phyloP scores from a whole-genome alignment of 176 grass and related monocot species.

The Elaeis guineensis region DNA sequence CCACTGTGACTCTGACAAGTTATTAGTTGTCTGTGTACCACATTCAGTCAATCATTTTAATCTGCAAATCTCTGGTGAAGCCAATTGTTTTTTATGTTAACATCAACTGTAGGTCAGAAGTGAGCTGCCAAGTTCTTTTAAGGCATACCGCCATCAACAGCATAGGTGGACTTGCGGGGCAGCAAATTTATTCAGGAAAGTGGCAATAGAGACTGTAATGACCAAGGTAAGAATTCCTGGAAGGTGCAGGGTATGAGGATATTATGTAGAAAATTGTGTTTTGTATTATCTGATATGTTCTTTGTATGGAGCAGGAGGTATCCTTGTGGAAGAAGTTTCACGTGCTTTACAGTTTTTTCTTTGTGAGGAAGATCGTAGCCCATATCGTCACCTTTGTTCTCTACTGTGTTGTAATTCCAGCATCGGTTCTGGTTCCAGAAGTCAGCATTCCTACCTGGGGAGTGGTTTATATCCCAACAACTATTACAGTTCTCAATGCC shows the following conservation, averaged over 20 bases:
- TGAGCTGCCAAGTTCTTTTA: constrained; percentile 81
- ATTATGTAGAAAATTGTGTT: too few relatives aligned
- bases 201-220: constrained; percentile 44
- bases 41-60: too few relatives aligned
- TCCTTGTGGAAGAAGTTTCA: constrained; percentile 79
- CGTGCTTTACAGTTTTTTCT: constrained; percentile 97
- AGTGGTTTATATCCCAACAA: constrained; percentile 72
- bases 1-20: too few relatives aligned
- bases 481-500: constrained; percentile 77
- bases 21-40: too few relatives aligned
- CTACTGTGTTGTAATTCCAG: constrained; percentile 75
- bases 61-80: too few relatives aligned
- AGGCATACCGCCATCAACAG: constrained; percentile 84
- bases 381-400: constrained; percentile 79
- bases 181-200: constrained; percentile 84
- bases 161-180: constrained; percentile 95
- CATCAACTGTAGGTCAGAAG: constrained; percentile 67
- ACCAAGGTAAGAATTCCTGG: constrained; percentile 36
- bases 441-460: constrained; percentile 70
- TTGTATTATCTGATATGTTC: neutral
- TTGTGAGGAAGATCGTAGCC: constrained; percentile 81
- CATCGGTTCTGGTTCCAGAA: constrained; percentile 78
- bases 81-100: too few relatives aligned
- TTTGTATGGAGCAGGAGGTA: constrained; percentile 53
- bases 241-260: neutral